Evolutionary conservation across 1,284 basidiomycete species (phyloP), one percentile per base, ranked within the genome.

Genomic region (Irpex sp.): DNA sequence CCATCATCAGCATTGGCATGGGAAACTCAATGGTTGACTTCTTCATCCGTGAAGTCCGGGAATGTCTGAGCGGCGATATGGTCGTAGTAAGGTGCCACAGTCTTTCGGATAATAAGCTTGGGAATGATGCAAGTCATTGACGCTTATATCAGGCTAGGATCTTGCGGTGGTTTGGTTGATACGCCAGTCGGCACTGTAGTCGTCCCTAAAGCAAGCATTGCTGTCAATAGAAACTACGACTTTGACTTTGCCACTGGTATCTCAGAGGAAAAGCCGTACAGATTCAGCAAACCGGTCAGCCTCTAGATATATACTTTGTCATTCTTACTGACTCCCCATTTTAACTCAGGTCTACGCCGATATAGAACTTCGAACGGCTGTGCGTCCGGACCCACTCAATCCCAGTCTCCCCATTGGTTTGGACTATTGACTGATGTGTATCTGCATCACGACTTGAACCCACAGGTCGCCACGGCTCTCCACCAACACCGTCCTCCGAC

Each of bases 1-100:
- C 87, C 11, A 83, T 94, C 60, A 79, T 93, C 54, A 89, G 88
- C 64, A 93, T 93, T 62, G 93, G 93, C 7, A 94, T 94, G 93
- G 92, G 92, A 19, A 79, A 78, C 64, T 83, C 91, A 1, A 92
- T 90, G 73, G 89, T 89, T 74, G 92, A 94, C 75, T 94, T 94
- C 75, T 92, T 94, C 73, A 83, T 94, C 13, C 84, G 93, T 65
- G 93, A 94, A 76, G 85, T 84, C 15, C 82, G 92, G 62, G 93
- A 94, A 70, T 89, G 89, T 67, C 75, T 93, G 49, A 78, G 76
- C 64, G 92, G 93, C 6, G 92, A 94, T 71, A 85, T 94, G 83
- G 78, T 85, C 66, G 82, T 94, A 63, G 79, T 93, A 67, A 86
- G 90, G 90, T 90, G 74, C 62, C 26, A 26, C 43, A 46, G 35